phyloP scores from a whole-genome alignment of 208 protist species.

The Leishmania tropica region DNA sequence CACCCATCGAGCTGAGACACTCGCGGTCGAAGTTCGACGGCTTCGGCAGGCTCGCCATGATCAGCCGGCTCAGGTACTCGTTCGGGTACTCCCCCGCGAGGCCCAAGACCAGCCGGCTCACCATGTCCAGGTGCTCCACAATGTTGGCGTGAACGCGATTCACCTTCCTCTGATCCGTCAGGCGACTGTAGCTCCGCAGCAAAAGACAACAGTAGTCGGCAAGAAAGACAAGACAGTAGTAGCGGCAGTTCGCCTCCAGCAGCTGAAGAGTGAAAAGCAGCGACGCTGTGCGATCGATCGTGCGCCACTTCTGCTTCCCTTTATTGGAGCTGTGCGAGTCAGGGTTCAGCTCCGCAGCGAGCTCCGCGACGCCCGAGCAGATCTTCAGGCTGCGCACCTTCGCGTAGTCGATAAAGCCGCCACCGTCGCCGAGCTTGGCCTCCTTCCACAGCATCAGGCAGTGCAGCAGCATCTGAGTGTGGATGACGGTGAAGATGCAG shows the following conservation, averaged over 20 bases:
- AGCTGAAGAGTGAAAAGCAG: slow-evolving; percentile 16
- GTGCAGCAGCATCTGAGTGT: slow-evolving; percentile 34
- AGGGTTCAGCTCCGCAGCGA: not conserved
- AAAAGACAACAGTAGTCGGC: slow-evolving; percentile 22
- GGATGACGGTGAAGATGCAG: slow-evolving; percentile 28
- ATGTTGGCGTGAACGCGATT: slow-evolving; percentile 23
- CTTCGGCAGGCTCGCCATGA: not conserved
- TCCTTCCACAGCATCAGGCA: slow-evolving; percentile 23
- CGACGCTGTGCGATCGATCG: slow-evolving; percentile 10
- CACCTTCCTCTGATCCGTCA: slow-evolving; percentile 14
- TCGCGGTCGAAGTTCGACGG: not conserved
- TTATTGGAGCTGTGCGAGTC: not conserved
- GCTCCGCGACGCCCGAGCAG: not conserved
- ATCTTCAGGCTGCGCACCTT: not conserved
- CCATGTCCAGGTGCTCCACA: slow-evolving; percentile 11
- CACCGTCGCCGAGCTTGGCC: slow-evolving; percentile 7
- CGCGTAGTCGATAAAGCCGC: slow-evolving; percentile 7
- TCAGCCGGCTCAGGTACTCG: slow-evolving; percentile 9
- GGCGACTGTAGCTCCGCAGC: slow-evolving; percentile 6
- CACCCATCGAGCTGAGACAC: not conserved
- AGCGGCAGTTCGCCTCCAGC: slow-evolving; percentile 28
- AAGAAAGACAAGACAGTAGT: slow-evolving; percentile 18
- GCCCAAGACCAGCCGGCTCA: not conserved
- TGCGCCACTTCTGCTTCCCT: not conserved
- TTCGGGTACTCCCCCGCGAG: slow-evolving; percentile 10